Evolutionary conservation across 257 asterid genomes (phyloP).

Genomic region (Handroanthus guayacan): DNA sequence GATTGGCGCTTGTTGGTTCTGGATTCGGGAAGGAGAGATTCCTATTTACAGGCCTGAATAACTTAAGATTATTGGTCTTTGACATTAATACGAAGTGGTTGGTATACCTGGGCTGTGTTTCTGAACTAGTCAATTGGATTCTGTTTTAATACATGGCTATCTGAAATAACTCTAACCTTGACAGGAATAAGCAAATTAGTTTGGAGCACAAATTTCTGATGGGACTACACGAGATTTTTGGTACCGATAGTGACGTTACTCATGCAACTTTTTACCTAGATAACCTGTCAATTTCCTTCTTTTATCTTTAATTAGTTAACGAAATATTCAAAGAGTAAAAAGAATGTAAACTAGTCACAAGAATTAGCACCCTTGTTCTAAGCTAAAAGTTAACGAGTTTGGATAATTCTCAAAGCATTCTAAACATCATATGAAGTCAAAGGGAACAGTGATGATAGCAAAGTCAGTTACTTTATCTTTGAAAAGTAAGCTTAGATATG

Average conservation of each 20-base stretch:
- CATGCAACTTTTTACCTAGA: not conserved
- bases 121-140: not conserved
- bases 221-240: not conserved
- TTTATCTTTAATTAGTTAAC: not conserved
- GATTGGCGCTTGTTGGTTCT: conserved; percentile 2
- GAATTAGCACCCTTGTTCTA: not conserved
- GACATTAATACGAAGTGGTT: conserved; percentile 5
- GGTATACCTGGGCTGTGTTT: conserved; percentile 2
- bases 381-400: not conserved
- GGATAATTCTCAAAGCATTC: not conserved
- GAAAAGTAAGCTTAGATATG: not conserved
- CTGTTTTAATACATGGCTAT: conserved; percentile 8
- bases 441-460: not conserved
- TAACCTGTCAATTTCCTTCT: not conserved
- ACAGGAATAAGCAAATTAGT: not conserved
- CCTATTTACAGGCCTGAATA: not conserved
- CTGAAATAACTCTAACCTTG: not conserved
- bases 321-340: not conserved
- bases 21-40: not conserved
- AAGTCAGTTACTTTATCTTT: not conserved
- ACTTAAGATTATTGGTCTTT: not conserved
- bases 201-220: not conserved
- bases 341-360: not conserved
- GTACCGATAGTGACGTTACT: no score
- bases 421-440: not conserved